These are phyloP conservation scores for Amoeboaphelidium protococcarum DNA, from an alignment of 371 early-diverging fungal genomes.

Conservation along the genomic window DNA sequence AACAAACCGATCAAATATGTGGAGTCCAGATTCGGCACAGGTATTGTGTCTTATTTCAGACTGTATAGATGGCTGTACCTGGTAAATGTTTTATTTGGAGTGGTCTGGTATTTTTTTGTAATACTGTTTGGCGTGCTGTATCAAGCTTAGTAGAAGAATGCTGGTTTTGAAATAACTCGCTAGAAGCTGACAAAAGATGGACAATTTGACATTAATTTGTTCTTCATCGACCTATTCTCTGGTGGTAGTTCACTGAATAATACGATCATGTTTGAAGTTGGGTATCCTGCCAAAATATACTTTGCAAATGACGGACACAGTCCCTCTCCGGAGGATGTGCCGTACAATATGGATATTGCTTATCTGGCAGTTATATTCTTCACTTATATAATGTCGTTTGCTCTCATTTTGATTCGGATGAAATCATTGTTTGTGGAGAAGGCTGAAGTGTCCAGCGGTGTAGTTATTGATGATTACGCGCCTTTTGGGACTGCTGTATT, in stretches of 20 bases:
- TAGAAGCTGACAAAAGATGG: neutral
- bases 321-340: too few relatives aligned
- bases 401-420: neutral
- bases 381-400: neutral
- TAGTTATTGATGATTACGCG: neutral
- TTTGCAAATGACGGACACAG: neutral
- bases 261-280: neutral
- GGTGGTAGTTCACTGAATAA: neutral
- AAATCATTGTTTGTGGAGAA: neutral
- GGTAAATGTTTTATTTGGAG: neutral
- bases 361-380: constrained; percentile 1
- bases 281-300: neutral
- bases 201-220: too few relatives aligned
- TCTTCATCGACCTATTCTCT: constrained; percentile 1
- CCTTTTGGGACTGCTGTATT: constrained; percentile 1
- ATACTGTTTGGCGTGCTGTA: neutral
- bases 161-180: neutral
- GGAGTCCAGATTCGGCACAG: constrained; percentile 5
- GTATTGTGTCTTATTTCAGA: constrained; percentile 2
- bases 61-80: constrained; percentile 1
- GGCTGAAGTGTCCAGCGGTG: neutral
- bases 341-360: constrained; percentile 4
- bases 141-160: neutral
- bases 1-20: neutral
- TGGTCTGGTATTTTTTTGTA: constrained; percentile 1